Evolutionary conservation across 768 basidiomycete species (phyloP).

Genomic region (Mycena capillaripes): DNA sequence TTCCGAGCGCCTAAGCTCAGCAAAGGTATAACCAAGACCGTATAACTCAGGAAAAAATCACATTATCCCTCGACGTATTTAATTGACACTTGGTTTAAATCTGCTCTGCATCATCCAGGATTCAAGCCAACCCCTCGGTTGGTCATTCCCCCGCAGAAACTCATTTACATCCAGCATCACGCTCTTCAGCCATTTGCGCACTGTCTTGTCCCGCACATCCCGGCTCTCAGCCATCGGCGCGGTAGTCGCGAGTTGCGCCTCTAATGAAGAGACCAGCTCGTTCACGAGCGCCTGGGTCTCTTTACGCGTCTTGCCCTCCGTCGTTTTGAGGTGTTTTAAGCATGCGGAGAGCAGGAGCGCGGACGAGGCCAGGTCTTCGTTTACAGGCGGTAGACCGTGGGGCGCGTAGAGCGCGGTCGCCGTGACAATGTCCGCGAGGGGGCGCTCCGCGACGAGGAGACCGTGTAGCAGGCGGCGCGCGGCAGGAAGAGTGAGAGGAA

Average conservation of each 20-base stretch:
- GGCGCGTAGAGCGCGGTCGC: slow-evolving; percentile 27
- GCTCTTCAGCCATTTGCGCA: slow-evolving; percentile 30
- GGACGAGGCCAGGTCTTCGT: slow-evolving; percentile 27
- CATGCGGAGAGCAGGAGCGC: slow-evolving; percentile 32
- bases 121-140: slow-evolving; percentile 27
- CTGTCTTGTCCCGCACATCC: slow-evolving; percentile 33
- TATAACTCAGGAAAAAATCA: neutral
- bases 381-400: slow-evolving; percentile 21
- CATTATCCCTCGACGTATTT: neutral
- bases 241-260: neutral
- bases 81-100: slow-evolving; percentile 23
- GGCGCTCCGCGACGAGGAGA: slow-evolving; percentile 20
- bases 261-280: slow-evolving; percentile 15
- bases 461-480: slow-evolving; percentile 31
- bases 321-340: slow-evolving; percentile 18
- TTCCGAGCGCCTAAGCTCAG: no score
- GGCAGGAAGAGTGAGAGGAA: slow-evolving; percentile 33
- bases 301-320: neutral
- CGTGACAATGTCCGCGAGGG: slow-evolving; percentile 25
- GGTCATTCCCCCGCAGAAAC: slow-evolving; percentile 13
- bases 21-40: no score
- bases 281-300: slow-evolving; percentile 1
- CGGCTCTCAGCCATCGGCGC: slow-evolving; percentile 29
- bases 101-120: slow-evolving; percentile 32
- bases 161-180: slow-evolving; percentile 22